phyloP scores from a whole-genome alignment of 148 eudicot genomes.

The Rhododendron williamsianum region DNA sequence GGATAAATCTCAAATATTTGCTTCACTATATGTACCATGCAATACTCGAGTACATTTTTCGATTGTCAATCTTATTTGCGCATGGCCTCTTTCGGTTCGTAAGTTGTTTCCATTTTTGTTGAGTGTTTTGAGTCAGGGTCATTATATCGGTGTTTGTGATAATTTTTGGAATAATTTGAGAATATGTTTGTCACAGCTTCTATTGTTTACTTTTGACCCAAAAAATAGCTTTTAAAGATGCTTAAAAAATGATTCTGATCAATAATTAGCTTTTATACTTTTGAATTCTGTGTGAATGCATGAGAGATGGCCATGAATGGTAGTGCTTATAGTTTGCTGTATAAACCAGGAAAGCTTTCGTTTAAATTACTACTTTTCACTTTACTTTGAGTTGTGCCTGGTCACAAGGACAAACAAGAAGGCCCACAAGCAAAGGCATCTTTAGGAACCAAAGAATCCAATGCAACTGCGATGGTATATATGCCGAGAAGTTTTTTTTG shows the following conservation, averaged over 20 bases:
- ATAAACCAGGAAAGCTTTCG: not conserved
- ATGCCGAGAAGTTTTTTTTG: no score
- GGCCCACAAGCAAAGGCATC: not conserved
- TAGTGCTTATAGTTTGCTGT: not conserved
- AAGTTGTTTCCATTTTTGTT: not conserved
- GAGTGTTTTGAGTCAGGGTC: not conserved
- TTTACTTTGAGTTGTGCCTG: not conserved
- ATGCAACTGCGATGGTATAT: not conserved
- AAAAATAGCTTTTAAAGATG: not conserved
- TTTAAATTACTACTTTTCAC: not conserved
- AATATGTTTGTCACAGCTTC: not conserved
- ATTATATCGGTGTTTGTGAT: not conserved
- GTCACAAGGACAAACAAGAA: not conserved
- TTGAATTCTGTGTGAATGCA: not conserved
- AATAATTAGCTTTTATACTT: not conserved
- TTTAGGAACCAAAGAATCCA: conserved; percentile 12
- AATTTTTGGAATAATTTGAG: not conserved
- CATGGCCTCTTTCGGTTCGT: not conserved
- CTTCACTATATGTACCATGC: not conserved
- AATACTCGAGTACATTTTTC: not conserved
- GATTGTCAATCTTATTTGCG: not conserved
- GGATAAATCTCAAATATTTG: not conserved
- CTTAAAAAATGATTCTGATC: not conserved
- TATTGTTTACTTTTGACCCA: not conserved
- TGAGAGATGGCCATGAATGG: not conserved